A percentile compares a stretch with the other conserved stretches of the same genome.
Conservation (phyloP, 2,329 filamentous ascomycete genomes). For the Diplocarpon mali region DNA sequence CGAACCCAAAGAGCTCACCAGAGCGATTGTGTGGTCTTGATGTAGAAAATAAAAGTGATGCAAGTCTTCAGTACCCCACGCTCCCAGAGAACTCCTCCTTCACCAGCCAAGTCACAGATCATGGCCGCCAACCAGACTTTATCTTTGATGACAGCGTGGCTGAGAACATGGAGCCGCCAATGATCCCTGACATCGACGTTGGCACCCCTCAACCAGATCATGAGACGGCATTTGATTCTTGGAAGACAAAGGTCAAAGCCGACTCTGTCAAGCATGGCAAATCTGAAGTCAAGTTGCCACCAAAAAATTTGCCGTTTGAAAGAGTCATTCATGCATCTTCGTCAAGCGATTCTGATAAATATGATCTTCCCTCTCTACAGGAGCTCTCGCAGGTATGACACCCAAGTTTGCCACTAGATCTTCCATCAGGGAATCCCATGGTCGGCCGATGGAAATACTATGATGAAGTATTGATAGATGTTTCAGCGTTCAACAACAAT, state of each 20-base stretch:
- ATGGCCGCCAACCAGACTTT: slow-evolving; percentile 39
- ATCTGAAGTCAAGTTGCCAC: background rate
- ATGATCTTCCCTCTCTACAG: slow-evolving; percentile 16
- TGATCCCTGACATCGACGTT: slow-evolving; percentile 3
- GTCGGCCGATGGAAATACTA: background rate
- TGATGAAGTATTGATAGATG: background rate
- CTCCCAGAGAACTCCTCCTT: slow-evolving; percentile 29
- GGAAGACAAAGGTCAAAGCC: background rate
- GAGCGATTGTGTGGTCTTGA: slow-evolving; percentile 5
- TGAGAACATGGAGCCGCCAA: slow-evolving; percentile 9
- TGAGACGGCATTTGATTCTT: background rate
- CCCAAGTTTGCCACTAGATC: background rate
- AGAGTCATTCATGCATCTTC: background rate
- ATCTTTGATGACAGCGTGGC: slow-evolving; percentile 27
- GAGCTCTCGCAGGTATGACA: slow-evolving; percentile 15
- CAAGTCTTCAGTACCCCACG: slow-evolving; percentile 25
- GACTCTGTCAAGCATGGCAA: background rate
- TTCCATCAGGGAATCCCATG: background rate
- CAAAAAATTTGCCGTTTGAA: background rate
- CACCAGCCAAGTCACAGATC: slow-evolving; percentile 33
- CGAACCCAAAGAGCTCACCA: slow-evolving; percentile 2
- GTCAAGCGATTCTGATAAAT: slow-evolving; percentile 11
- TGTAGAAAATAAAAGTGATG: slow-evolving; percentile 9
- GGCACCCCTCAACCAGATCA: background rate
- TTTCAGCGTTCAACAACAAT: slow-evolving; percentile 18